These are phyloP conservation scores for Coprinopsis marcescibilis DNA, from an alignment of 768 basidiomycete genomes.

Conservation along the genomic window DNA sequence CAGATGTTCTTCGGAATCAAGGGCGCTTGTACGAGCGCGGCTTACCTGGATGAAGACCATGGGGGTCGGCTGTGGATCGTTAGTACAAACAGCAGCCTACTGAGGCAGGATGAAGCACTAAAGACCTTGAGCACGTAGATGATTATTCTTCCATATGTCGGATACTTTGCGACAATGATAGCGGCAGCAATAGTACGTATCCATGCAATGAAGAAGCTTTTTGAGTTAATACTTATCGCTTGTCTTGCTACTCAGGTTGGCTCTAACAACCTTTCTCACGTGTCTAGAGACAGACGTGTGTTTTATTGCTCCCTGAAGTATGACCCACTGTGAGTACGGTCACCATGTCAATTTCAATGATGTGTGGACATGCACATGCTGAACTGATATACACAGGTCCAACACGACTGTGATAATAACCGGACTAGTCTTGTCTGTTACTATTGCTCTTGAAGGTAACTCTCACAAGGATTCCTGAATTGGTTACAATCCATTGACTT, in stretches of 20 bases:
- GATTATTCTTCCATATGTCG: conserved; percentile 36
- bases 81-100: conserved; percentile 9
- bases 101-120: not conserved
- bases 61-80: conserved; percentile 33
- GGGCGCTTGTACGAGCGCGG: conserved; percentile 28
- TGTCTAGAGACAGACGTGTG: conserved; percentile 43
- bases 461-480: not conserved
- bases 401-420: conserved; percentile 34
- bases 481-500: not conserved
- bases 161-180: conserved; percentile 31
- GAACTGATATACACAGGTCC: conserved; percentile 25
- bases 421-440: conserved; percentile 33
- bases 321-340: conserved; percentile 26
- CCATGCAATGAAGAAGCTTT: not conserved
- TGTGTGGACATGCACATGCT: not conserved
- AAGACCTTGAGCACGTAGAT: conserved; percentile 27
- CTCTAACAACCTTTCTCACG: conserved; percentile 24
- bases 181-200: conserved; percentile 35
- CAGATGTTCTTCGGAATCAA: conserved; percentile 42
- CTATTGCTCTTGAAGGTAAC: conserved; percentile 35
- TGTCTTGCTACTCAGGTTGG: conserved; percentile 27
- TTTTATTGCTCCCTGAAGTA: conserved; percentile 46
- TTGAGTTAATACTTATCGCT: not conserved
- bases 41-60: conserved; percentile 28
- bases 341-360: too few relatives aligned